A percentile compares a stretch with the other conserved stretches of the same genome.
These are phyloP conservation scores for Lasiosphaeria ovina DNA, from an alignment of 495 filamentous ascomycete species.

Conservation along the genomic window DNA sequence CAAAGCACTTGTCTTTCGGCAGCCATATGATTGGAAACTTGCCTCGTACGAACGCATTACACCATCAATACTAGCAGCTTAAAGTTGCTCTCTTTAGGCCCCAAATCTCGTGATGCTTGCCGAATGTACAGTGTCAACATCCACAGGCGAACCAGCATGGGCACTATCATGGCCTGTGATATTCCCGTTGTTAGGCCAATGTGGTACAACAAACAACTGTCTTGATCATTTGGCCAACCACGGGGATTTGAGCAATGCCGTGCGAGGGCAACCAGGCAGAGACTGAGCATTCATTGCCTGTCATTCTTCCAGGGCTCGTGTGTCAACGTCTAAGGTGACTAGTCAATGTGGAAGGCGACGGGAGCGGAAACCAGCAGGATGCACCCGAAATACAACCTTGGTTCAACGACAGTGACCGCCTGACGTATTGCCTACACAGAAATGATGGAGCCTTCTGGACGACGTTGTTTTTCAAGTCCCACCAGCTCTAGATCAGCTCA, in stretches of 20 bases:
- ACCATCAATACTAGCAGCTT: too few relatives aligned
- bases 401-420: too few relatives aligned
- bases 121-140: too few relatives aligned
- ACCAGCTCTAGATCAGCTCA: too few relatives aligned
- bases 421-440: too few relatives aligned
- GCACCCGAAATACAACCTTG: background rate
- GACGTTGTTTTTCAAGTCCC: too few relatives aligned
- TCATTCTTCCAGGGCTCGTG: background rate
- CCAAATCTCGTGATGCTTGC: too few relatives aligned
- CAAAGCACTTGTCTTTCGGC: background rate
- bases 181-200: background rate
- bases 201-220: background rate
- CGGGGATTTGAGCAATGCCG: background rate
- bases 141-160: too few relatives aligned
- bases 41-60: background rate
- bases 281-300: background rate
- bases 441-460: too few relatives aligned
- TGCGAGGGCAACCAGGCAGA: background rate
- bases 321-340: background rate
- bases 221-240: background rate
- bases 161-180: too few relatives aligned
- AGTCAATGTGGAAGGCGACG: background rate
- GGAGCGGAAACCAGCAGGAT: background rate
- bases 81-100: too few relatives aligned
- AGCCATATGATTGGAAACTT: background rate